Percentiles rank a stretch among this genome's conserved stretches.
Evolutionary conservation across 2,329 filamentous ascomycete species (phyloP).

Genomic region (Rhynchosporium secalis): DNA sequence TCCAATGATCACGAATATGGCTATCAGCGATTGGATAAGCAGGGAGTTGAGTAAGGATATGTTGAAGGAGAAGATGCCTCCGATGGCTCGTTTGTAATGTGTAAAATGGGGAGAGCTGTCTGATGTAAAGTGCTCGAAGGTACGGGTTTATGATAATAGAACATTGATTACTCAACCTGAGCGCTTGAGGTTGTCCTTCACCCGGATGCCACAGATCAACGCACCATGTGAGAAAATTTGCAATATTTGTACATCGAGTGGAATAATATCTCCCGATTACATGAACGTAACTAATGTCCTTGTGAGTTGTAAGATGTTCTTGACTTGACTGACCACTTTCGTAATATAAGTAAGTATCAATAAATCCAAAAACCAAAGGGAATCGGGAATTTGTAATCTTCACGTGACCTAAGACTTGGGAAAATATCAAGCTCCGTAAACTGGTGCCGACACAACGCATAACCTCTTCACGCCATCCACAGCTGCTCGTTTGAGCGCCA

Average conservation of each 20-base stretch:
- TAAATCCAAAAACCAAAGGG: not conserved
- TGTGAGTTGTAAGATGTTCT: too few relatives aligned
- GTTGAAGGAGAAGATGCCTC: slow-evolving; percentile 17
- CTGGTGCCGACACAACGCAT: not conserved
- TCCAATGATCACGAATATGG: slow-evolving; percentile 76
- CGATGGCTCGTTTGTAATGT: slow-evolving; percentile 18
- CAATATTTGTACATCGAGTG: too few relatives aligned
- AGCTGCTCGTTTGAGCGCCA: slow-evolving; percentile 35
- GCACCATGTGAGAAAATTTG: too few relatives aligned
- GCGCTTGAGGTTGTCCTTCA: too few relatives aligned
- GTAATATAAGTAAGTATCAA: not conserved
- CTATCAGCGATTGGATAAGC: slow-evolving; percentile 60
- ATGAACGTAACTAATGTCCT: too few relatives aligned
- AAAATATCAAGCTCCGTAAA: not conserved
- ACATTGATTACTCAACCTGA: slow-evolving; percentile 9
- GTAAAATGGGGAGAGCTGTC: not conserved
- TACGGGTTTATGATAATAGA: not conserved
- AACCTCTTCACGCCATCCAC: not conserved
- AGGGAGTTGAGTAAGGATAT: slow-evolving; percentile 18
- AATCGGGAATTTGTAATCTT: not conserved
- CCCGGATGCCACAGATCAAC: too few relatives aligned
- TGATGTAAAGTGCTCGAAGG: not conserved
- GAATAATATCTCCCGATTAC: too few relatives aligned
- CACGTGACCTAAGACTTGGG: not conserved
- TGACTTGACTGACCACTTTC: too few relatives aligned